Base-by-base conservation (phyloP, 352 stramenopile species). In the Pythium phragmiticola region DNA sequence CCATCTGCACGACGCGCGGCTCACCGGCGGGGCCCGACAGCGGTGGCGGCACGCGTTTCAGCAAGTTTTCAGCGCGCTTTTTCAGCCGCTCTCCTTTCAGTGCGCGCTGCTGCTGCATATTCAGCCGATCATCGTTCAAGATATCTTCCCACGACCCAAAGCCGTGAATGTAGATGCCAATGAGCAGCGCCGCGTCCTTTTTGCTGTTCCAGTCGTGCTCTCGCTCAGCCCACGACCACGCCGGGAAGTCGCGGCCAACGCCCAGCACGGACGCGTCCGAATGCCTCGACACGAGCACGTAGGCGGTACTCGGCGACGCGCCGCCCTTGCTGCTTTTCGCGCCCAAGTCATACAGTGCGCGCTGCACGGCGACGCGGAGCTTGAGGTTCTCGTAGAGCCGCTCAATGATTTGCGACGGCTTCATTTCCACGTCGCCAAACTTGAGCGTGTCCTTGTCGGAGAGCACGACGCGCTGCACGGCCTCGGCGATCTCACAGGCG, bases 111-210 rank as follows among this genome's bases (percentile, higher is more conserved):
- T 81, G 72, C 41, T 92, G 82, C 42, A 95, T 87, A 53, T 83
- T 72, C 28, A 95, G 76, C 47, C 88, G 72, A 19, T 90, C 82
- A 60, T 95, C 87, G 53, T 90, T 89, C 28, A 95, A 42, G 43
- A 95, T 92, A 49, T 94, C 84, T 75, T 95, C 87, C 87, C 87
- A 95, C 6, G 75, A 79, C 53, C 87, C 83, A 73, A 95, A 94
- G 19, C 87, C 87, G 57, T 95, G 87, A 7, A 95, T 73, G 65
- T 93, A 91, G 23, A 95, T 86, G 21, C 87, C 87, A 14, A 95
- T 70, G 21, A 95, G 73, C 52, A 95, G 57, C 26, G 84, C 80
- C n/a, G 84, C 69, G 63, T 95, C 87, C 41, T 95, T 95, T 50
- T 77, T 78, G 37, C 72, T 74, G 23, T 73, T 84, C 87, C 87